A percentile compares a stretch with the other conserved stretches of the same genome.
These are phyloP conservation scores for Leccinum broughii DNA, from an alignment of 768 basidiomycete genomes.

Conservation along the genomic window DNA sequence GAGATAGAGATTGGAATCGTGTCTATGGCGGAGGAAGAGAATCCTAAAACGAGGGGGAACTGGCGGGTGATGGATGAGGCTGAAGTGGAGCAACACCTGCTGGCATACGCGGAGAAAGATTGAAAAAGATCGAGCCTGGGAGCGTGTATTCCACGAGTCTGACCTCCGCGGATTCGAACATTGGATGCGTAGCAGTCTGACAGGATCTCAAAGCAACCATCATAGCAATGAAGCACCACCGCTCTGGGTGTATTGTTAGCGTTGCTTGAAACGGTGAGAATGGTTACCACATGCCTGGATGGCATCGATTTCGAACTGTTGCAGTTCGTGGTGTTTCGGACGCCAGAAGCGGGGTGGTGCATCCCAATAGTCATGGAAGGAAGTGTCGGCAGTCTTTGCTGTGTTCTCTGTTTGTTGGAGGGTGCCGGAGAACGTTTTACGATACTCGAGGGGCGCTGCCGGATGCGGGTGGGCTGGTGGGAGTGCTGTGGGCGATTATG, in stretches of 20 bases:
- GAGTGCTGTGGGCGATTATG: constrained; percentile 33
- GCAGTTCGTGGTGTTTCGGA: constrained; percentile 47
- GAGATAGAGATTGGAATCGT: constrained; percentile 97
- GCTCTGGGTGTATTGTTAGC: constrained; percentile 38
- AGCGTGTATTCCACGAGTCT: not conserved
- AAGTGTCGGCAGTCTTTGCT: constrained; percentile 4
- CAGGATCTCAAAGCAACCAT: constrained; percentile 5
- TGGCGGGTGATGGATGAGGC: constrained; percentile 80
- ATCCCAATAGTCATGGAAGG: constrained; percentile 62
- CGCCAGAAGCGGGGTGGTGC: constrained; percentile 62
- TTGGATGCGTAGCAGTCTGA: not conserved
- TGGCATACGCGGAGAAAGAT: constrained; percentile 90
- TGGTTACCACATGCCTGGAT: constrained; percentile 49
- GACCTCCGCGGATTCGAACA: not conserved
- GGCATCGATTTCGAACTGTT: constrained; percentile 63
- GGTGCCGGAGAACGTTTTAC: constrained; percentile 49
- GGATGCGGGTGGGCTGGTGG: constrained; percentile 58
- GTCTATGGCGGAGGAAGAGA: constrained; percentile 72
- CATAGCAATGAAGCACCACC: constrained; percentile 63
- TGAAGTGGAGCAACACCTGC: constrained; percentile 77
- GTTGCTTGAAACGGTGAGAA: not conserved
- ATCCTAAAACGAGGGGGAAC: constrained; percentile 64
- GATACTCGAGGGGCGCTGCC: constrained; percentile 62
- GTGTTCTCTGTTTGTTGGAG: constrained; percentile 34
- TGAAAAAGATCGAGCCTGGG: constrained; percentile 35